Conservation (phyloP, 306 rosid genomes). For the Herpetospermum pedunculosum region DNA sequence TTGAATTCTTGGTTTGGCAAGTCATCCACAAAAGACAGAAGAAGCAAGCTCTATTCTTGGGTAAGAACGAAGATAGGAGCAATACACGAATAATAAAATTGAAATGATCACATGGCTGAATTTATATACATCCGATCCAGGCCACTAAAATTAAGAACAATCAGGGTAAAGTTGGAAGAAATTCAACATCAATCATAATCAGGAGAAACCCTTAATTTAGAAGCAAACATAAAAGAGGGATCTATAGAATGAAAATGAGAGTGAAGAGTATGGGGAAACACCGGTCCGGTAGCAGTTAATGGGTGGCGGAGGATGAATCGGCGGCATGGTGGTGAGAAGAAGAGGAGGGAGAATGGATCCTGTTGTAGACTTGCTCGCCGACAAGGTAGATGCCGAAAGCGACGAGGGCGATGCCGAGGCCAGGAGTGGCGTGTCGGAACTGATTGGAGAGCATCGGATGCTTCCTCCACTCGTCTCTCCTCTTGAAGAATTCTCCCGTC, state of each 20-base stretch:
- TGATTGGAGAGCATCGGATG: constrained; percentile 74
- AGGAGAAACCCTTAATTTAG: too few species aligned
- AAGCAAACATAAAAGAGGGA: too few species aligned
- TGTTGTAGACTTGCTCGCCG: constrained; percentile 68
- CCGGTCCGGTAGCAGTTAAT: constrained; percentile 12
- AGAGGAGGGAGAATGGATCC: constrained; percentile 32
- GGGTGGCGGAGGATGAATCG: constrained; percentile 22
- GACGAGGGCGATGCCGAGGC: constrained; percentile 81
- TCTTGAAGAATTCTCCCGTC: constrained; percentile 75
- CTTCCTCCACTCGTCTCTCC: constrained; percentile 97
- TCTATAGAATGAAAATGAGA: not conserved
- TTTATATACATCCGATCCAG: not conserved
- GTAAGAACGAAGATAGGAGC: not conserved
- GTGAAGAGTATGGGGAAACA: not conserved
- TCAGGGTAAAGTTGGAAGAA: too few species aligned
- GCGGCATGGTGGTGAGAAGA: constrained; percentile 19
- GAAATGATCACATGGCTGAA: not conserved
- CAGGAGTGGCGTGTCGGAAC: constrained; percentile 84
- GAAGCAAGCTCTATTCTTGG: not conserved
- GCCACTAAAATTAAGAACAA: not conserved
- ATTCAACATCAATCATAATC: too few species aligned
- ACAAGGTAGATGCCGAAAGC: constrained; percentile 84
- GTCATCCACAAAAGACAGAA: too few species aligned
- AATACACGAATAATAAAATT: not conserved
- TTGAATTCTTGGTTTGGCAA: too few species aligned